These are phyloP conservation scores for Exophiala lecanii-corni DNA, from an alignment of 2,329 filamentous ascomycete species.

Conservation along the genomic window DNA sequence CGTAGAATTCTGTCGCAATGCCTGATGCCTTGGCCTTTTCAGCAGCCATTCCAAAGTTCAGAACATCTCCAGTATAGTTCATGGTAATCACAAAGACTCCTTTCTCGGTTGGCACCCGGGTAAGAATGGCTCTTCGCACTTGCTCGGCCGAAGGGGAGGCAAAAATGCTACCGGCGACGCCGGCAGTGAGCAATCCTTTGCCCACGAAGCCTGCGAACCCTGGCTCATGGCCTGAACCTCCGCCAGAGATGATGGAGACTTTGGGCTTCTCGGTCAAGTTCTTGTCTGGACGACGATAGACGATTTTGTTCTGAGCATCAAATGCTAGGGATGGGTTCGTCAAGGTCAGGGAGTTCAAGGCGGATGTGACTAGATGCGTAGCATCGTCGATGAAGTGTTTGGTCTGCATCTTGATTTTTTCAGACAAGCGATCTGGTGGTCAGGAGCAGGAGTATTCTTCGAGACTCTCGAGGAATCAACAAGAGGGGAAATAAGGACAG, in stretches of 20 bases:
- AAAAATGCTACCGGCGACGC: constrained; percentile 83
- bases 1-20: constrained; percentile 76
- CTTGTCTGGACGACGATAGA: constrained; percentile 63
- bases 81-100: constrained; percentile 83
- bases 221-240: constrained; percentile 86
- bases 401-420: constrained; percentile 14
- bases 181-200: constrained; percentile 70
- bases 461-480: too few species aligned
- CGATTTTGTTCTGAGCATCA: constrained; percentile 74
- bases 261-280: constrained; percentile 48
- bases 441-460: too few species aligned
- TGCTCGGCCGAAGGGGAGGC: constrained; percentile 78
- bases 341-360: constrained; percentile 70
- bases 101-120: constrained; percentile 63
- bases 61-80: constrained; percentile 87
- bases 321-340: constrained; percentile 81
- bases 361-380: constrained; percentile 67
- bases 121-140: constrained; percentile 69
- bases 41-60: constrained; percentile 90
- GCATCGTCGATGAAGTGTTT: constrained; percentile 30
- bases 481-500: too few species aligned
- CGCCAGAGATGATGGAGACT: constrained; percentile 81
- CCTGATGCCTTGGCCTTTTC: constrained; percentile 85
- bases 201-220: constrained; percentile 84
- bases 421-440: too few species aligned